Evolutionary conservation across 192 early-diverging fungal species (phyloP), one percentile per base, ranked within the genome.

Genomic region (Lobosporangium transversale): DNA sequence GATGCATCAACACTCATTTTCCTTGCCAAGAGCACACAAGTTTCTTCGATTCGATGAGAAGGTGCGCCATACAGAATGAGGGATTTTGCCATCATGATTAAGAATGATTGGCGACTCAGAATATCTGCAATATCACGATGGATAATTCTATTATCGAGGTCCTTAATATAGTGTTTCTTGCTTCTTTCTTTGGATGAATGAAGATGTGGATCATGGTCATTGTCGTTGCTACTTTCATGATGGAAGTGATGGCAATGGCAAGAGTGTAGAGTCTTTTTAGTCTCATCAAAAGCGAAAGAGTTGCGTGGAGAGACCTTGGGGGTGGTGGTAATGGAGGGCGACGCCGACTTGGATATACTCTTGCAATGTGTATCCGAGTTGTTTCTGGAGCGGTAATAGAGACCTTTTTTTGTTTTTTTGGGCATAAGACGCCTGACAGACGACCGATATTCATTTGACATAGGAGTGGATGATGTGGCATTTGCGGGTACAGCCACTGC

Each of bases 61-160:
- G 80, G 80, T 1, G 74, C 80, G 17, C 71, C 80, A 57, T 78
- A 81, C 21, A 65, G 62, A 18, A 81, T 61, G 32, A 81, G 32
- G 3, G 71, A 53, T 17, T 68, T 66, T 44, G 68, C 64, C 51
- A 76, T 63, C 67, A 76, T 81, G 56, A 75, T 75, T 17, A 75
- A 9, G 58, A 75, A 75, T 12, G 70, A 75, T 44, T 75, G 70
- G 9, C 63, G 36, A 0, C 62, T 61, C 43, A 75, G 3, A 29
- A 75, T 75, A 29, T 75, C 63, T 4, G 70, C 70, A 55, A 75
- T 75, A 18, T 75, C 70, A 12, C 57, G 47, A 40, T 75, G 70
- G 36, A 75, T 75, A 12, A 37, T 61, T 7, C 62, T 37, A 31
- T 66, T 65, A 26, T 59, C 70, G 8, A 31, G 37, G n/a, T 50